Evolutionary conservation across 106 monocot species (phyloP).

Genomic region (Dioscorea zingiberensis): DNA sequence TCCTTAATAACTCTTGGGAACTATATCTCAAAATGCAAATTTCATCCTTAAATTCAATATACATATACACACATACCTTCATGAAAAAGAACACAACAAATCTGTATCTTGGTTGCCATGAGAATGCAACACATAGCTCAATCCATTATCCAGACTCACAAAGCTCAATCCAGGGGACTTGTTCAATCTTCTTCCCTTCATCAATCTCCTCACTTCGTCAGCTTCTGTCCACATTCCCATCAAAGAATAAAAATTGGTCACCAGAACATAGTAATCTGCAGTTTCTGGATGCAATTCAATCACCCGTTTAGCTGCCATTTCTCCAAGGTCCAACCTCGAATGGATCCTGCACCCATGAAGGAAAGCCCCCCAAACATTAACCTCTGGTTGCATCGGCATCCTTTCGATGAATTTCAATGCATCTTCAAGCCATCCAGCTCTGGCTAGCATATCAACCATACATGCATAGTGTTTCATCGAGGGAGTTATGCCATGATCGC

Average conservation of each 20-base stretch:
- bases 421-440: slow-evolving; percentile 55
- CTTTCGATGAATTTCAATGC: slow-evolving; percentile 51
- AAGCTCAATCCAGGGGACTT: slow-evolving; percentile 48
- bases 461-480: slow-evolving; percentile 57
- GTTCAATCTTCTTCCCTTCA: slow-evolving; percentile 44
- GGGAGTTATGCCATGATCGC: slow-evolving; percentile 26
- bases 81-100: too few relatives aligned
- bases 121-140: too few relatives aligned
- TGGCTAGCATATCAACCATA: slow-evolving; percentile 65
- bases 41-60: too few relatives aligned
- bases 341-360: slow-evolving; percentile 51
- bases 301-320: slow-evolving; percentile 44
- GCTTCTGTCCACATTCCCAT: slow-evolving; percentile 48
- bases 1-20: too few relatives aligned
- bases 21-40: too few relatives aligned
- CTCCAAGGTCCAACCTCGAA: slow-evolving; percentile 49
- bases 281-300: slow-evolving; percentile 34
- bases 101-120: too few relatives aligned
- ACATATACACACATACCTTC: too few relatives aligned
- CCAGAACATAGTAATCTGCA: slow-evolving; percentile 54
- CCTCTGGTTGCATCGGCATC: slow-evolving; percentile 40
- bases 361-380: slow-evolving; percentile 43
- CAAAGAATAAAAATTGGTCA: slow-evolving; percentile 58
- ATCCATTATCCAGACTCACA: slow-evolving; percentile 12
- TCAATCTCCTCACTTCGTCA: slow-evolving; percentile 27